These are phyloP conservation scores for Leersia perrieri DNA, from an alignment of 176 grass and related monocot genomes.

Conservation along the genomic window DNA sequence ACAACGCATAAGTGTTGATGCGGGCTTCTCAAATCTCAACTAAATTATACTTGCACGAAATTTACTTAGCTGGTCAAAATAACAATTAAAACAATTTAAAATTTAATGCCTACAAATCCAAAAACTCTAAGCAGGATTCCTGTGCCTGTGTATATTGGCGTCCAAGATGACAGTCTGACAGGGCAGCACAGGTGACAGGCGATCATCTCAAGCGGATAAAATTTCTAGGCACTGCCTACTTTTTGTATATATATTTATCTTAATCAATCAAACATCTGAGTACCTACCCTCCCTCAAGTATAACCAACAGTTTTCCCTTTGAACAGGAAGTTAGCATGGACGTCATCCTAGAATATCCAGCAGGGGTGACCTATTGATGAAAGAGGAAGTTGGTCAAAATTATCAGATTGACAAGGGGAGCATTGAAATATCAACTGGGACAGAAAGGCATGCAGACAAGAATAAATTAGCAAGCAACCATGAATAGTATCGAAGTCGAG, in stretches of 20 bases:
- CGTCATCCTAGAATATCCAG: constrained; percentile 83
- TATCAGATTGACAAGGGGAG: background rate
- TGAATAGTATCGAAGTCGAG: background rate
- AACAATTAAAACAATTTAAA: background rate
- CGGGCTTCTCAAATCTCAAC: background rate
- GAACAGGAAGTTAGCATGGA: constrained; percentile 67
- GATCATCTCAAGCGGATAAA: constrained; percentile 10
- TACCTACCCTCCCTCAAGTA: constrained; percentile 94
- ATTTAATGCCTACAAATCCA: background rate
- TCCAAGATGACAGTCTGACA: constrained; percentile 3
- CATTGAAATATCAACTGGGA: constrained; percentile 19
- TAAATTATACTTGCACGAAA: background rate
- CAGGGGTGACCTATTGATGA: constrained; percentile 75
- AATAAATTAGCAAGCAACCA: constrained; percentile 12
- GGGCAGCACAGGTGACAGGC: background rate
- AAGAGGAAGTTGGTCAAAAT: constrained; percentile 28
- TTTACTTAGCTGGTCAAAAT: constrained; percentile 7
- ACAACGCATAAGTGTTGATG: background rate
- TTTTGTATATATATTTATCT: background rate
- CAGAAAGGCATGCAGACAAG: background rate
- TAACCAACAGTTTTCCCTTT: constrained; percentile 79
- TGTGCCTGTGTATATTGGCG: background rate
- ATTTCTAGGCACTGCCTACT: background rate
- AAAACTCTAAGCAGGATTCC: constrained; percentile 32
- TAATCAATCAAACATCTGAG: constrained; percentile 8